Percentiles rank a stretch among this genome's conserved stretches.
Conservation (phyloP, 306 rosid genomes). For the Parietaria judaica region DNA sequence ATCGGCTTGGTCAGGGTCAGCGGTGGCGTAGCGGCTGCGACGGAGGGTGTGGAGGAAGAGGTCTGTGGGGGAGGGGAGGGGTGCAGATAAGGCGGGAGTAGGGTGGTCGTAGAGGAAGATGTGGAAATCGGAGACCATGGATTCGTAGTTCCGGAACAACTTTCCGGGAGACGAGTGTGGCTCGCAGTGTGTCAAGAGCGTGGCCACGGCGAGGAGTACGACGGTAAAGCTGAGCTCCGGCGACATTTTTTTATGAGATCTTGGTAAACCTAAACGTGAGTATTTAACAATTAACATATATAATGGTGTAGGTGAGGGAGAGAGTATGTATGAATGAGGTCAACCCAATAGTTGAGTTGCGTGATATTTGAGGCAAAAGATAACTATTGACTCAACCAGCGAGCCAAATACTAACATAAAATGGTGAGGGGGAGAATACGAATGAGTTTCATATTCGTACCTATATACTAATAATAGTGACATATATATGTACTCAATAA, state of each 20-base stretch:
- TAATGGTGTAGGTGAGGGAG: not conserved
- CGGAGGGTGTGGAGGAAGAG: conserved; percentile 44
- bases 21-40: conserved; percentile 35
- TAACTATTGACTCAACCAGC: no score
- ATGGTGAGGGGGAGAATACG: no score
- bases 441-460: no score
- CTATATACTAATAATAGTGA: no score
- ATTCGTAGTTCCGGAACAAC: conserved; percentile 33
- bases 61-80: conserved; percentile 21
- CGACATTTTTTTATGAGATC: conserved; percentile 9
- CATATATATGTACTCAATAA: no score
- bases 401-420: no score
- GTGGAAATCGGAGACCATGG: conserved; percentile 45
- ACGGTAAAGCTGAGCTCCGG: not conserved
- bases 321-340: conserved; percentile 23
- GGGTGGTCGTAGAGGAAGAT: conserved; percentile 45
- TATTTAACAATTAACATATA: not conserved
- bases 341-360: no score
- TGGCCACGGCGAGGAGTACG: conserved; percentile 6
- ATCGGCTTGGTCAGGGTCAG: conserved; percentile 43
- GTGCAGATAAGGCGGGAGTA: conserved; percentile 15
- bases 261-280: no score
- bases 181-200: conserved; percentile 18
- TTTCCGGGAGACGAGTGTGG: conserved; percentile 31
- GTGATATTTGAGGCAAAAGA: no score